phyloP scores from a whole-genome alignment of 345 rosid genomes.

The Corchorus olitorius region DNA sequence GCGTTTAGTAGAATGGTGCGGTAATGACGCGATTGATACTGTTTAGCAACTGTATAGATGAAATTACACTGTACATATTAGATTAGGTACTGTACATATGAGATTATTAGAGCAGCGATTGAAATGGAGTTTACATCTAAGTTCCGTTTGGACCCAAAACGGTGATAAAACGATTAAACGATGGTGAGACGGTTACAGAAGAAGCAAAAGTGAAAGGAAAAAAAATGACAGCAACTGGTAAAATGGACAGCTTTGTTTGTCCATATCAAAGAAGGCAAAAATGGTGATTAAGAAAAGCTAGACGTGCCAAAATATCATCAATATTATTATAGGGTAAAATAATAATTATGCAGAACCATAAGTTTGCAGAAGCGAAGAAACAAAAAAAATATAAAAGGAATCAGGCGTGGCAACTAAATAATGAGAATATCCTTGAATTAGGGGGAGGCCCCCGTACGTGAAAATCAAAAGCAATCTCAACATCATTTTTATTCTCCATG shows the following conservation, averaged over 20 bases:
- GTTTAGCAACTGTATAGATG: too few relatives aligned
- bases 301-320: slow-evolving; percentile 52
- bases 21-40: too few relatives aligned
- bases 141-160: too few relatives aligned
- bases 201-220: not conserved
- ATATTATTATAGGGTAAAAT: slow-evolving; percentile 33
- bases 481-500: slow-evolving; percentile 65
- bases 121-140: too few relatives aligned
- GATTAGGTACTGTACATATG: too few relatives aligned
- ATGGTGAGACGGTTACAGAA: too few relatives aligned
- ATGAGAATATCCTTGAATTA: slow-evolving; percentile 54
- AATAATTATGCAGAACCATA: slow-evolving; percentile 37
- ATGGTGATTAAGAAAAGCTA: slow-evolving; percentile 29
- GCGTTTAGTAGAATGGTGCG: too few relatives aligned
- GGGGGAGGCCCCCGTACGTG: slow-evolving; percentile 45
- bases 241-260: slow-evolving; percentile 33
- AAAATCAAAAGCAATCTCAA: slow-evolving; percentile 44
- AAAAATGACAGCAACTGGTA: slow-evolving; percentile 30
- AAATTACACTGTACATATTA: too few relatives aligned
- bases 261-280: slow-evolving; percentile 32
- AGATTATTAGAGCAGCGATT: too few relatives aligned
- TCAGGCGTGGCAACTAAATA: slow-evolving; percentile 74
- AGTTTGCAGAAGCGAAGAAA: slow-evolving; percentile 11
- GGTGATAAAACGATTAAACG: too few relatives aligned
- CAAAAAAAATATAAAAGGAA: slow-evolving; percentile 22